These are phyloP conservation scores for Fagopyrum esculentum DNA, from an alignment of 148 eudicot species.

Conservation along the genomic window DNA sequence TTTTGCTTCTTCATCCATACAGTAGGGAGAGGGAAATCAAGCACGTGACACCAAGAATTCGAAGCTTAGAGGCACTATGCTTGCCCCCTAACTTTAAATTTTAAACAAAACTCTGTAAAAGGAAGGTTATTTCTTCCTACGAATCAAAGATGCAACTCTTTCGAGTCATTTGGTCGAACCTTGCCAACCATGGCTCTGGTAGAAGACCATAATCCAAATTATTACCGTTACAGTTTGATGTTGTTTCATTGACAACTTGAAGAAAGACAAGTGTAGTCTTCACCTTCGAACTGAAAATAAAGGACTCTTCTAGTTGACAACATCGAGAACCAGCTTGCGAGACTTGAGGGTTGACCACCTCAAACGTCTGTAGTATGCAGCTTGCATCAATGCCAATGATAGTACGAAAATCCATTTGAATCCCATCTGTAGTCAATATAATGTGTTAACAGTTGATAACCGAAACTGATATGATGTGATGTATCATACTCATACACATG, in stretches of 20 bases:
- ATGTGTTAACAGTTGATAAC: neutral
- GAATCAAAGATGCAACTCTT: slow-evolving; percentile 10
- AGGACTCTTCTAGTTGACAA: slow-evolving; percentile 48
- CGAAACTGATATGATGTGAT: neutral
- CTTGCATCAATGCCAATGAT: slow-evolving; percentile 89
- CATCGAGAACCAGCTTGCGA: slow-evolving; percentile 88
- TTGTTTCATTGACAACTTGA: slow-evolving; percentile 3
- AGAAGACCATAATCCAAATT: slow-evolving; percentile 8
- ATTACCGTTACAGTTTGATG: slow-evolving; percentile 8
- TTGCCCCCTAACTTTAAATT: neutral
- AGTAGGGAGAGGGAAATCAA: neutral
- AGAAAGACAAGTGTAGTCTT: neutral
- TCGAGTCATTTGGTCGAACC: slow-evolving; percentile 7
- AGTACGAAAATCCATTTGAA: slow-evolving; percentile 97
- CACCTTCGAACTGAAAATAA: neutral
- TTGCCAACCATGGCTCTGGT: slow-evolving; percentile 6
- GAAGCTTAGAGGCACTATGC: neutral
- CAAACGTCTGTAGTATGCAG: slow-evolving; percentile 90
- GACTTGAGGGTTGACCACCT: slow-evolving; percentile 95
- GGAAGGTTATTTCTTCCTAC: neutral
- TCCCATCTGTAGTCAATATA: slow-evolving; percentile 65
- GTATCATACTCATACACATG: neutral
- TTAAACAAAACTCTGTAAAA: slow-evolving; percentile 4
- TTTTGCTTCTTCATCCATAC: neutral
- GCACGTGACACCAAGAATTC: neutral